Base-by-base conservation (phyloP, 257 asterid species). In the Penstemon davidsonii region DNA sequence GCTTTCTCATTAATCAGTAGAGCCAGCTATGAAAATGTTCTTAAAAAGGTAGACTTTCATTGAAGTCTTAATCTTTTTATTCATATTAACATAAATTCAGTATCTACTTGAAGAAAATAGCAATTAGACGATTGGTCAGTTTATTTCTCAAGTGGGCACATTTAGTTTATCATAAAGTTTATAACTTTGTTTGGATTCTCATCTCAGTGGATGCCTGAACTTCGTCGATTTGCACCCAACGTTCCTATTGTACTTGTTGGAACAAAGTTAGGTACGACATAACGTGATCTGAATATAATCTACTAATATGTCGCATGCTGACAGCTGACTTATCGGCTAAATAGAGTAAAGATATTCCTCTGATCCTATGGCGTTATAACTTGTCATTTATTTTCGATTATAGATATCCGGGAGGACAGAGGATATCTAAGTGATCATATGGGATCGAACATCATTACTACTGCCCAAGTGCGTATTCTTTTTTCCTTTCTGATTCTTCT, bases 151-250 rank as follows among this genome's bases (percentile, higher is more conserved):
- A 25, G 33, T 25, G 2, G 33, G 3, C 33, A 25, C 33, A 25
- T 25, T 25, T 25, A 25, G 54, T 10, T 49, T 10, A 49, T 49
- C 54, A 58, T 40, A 8, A 43, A 13, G 18, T 42, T n/a, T 44
- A 18, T 39, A 7, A 9, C 45, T 59, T 41, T 33, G 5, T 75
- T 46, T 49, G 50, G 61, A 51, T 76, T 72, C 59, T 82, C 60
- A 44, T 83, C 66, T 58, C 96, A 93, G 98, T 93, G 98, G 98
- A 93, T 90, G 95, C 96, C 98, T 4, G 98, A 93, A 57, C 98
- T 93, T 81, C 96, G 97, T 40, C 83, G 97, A n/a, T 93, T 93
- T 72, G 97, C 98, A 3, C 97, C 97, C 51, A 86, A 88, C 46
- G 98, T 93, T 56, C 98, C 98, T 10, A 78, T 90, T 61, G 98